These are phyloP conservation scores for Tolypocladium ophioglossoides DNA, from an alignment of 2,329 filamentous ascomycete species.

Conservation along the genomic window DNA sequence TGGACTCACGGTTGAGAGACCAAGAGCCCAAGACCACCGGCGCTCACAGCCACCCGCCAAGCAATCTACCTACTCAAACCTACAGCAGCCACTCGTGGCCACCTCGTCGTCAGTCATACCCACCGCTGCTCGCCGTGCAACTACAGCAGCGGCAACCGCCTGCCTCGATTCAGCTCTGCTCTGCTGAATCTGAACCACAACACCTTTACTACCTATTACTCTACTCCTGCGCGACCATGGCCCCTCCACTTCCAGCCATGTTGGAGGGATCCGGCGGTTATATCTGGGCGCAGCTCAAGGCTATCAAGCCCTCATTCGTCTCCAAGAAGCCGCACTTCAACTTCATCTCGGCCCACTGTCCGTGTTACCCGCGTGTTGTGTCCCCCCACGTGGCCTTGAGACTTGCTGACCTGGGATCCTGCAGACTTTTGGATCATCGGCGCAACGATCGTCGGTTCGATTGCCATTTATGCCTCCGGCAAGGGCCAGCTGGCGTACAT, in stretches of 20 bases:
- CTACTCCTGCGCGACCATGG: background rate
- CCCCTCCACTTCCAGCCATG: constrained; percentile 10
- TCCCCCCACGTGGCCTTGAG: background rate
- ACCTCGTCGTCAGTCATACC: background rate
- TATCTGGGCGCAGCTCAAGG: constrained; percentile 32
- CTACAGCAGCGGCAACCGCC: background rate
- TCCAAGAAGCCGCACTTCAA: constrained; percentile 60
- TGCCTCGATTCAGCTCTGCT: background rate
- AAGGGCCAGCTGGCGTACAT: constrained; percentile 60
- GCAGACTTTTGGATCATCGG: constrained; percentile 72
- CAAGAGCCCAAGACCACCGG: background rate
- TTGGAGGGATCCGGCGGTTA: constrained; percentile 21
- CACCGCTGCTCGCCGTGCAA: background rate
- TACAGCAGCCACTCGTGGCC: background rate
- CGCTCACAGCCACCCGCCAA: background rate
- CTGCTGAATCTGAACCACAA: background rate
- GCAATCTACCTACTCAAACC: background rate
- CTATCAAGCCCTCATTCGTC: constrained; percentile 45
- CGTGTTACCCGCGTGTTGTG: constrained; percentile 19
- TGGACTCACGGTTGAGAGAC: constrained; percentile 12
- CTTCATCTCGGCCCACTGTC: constrained; percentile 74
- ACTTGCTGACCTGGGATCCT: constrained; percentile 8
- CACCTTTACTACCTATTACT: background rate
- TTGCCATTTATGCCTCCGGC: constrained; percentile 58
- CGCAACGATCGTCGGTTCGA: constrained; percentile 61